Evolutionary conservation across 2,329 filamentous ascomycete species (phyloP), one percentile per base, ranked within the genome.

Genomic region (Alternaria novae-zelandiae): DNA sequence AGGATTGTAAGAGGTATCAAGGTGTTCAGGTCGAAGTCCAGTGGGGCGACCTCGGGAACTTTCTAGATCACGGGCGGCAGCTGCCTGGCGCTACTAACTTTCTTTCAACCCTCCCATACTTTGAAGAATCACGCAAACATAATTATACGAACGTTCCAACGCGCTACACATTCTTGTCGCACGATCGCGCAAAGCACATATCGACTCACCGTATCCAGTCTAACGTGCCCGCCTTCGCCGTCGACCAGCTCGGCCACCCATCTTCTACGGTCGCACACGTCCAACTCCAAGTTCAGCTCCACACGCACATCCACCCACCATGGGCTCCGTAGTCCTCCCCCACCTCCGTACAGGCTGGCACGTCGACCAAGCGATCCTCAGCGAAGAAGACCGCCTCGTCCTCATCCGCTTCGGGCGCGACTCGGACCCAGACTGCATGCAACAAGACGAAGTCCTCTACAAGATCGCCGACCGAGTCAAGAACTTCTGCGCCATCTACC

Each of bases 281-380:
- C 5, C 28, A 36, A 53, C 49, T 10, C 49, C 13, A n/a, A 32
- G 9, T 17, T 41, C 36, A 41, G 36, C 30, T 32, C 28, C 20
- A 53, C 30, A 30, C 28, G 20, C 28, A 3, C 12, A 32, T 41
- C 17, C 23, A 50, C 20, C 8, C 55, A 70, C 44, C 57, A 90
- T 90, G 88, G 93, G 94, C 74, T 97, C 94, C 74, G 92, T 97
- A 67, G 92, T 97, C 54, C 89, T 99, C 57, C 95, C 95, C 49
- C 95, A 98, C 81, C 87, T 99, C 50, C 88, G 88, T 72, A 94
- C 92, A 45, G 96, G 93, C 80, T 99, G 95, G 96, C 96, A 99
- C 81, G 96, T 99, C 77, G 96, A 98, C 85, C 94, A 98, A 83
- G 94, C 94, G 68, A 97, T 97, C 77, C 73, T 81, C 54, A 71